Evolutionary conservation across 345 rosid species (phyloP).

Genomic region (Bruguiera gymnorhiza): DNA sequence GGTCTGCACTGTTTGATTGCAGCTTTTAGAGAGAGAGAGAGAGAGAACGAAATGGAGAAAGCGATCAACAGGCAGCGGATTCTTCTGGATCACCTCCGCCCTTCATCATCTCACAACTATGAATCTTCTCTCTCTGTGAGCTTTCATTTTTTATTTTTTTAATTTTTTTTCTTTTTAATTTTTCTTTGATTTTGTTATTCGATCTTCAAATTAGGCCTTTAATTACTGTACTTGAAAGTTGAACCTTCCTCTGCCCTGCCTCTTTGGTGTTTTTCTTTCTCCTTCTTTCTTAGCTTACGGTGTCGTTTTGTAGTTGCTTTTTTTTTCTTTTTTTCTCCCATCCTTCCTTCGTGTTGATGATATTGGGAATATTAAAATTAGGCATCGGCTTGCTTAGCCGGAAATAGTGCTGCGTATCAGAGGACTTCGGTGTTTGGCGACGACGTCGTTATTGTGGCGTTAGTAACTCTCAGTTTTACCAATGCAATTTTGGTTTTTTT

Average conservation of each 20-base stretch:
- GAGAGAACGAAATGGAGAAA: conserved; percentile 55
- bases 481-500: neutral
- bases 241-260: no score
- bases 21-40: no score
- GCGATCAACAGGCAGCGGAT: conserved; percentile 82
- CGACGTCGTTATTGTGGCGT: conserved; percentile 91
- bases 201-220: no score
- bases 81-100: conserved; percentile 83
- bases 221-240: no score
- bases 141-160: neutral
- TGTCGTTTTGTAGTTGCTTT: no score
- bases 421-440: conserved; percentile 73
- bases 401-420: conserved; percentile 89
- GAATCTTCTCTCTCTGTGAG: conserved; percentile 72
- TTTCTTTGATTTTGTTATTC: neutral
- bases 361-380: conserved; percentile 11
- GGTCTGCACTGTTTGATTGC: no score
- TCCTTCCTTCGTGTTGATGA: neutral
- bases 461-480: conserved; percentile 22
- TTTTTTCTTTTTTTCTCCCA: neutral
- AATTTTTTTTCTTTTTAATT: neutral
- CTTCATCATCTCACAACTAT: conserved; percentile 49
- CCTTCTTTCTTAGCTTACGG: no score
- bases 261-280: no score
- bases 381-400: conserved; percentile 80